Evolutionary conservation across 768 basidiomycete species (phyloP).

Genomic region (Lactifluus piperatus): DNA sequence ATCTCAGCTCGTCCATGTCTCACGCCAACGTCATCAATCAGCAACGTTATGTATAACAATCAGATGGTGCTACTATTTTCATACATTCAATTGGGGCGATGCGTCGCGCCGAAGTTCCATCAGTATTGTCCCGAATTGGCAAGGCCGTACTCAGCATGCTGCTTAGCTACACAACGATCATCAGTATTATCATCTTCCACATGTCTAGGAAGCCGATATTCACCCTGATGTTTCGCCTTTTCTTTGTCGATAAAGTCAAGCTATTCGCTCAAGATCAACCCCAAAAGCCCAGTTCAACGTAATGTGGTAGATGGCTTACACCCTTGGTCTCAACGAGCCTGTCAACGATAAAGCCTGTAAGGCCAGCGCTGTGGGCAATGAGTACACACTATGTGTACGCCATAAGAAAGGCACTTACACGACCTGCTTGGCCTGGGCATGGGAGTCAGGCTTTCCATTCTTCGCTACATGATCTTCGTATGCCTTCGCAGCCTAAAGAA

Average conservation of each 20-base stretch:
- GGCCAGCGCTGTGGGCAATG: conserved; percentile 37
- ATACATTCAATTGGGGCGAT: neutral
- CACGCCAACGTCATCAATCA: no score
- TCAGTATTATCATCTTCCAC: neutral
- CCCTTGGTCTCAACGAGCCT: conserved; percentile 51
- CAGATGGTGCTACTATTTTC: neutral
- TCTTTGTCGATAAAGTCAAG: conserved; percentile 39
- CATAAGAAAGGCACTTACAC: conserved; percentile 26
- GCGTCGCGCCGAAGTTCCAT: neutral
- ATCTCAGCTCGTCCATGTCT: no score
- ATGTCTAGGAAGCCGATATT: neutral
- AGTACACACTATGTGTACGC: neutral
- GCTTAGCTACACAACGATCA: neutral
- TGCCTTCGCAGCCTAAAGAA: conserved; percentile 46
- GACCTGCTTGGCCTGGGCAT: conserved; percentile 51
- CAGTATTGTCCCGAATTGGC: neutral
- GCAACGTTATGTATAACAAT: neutral
- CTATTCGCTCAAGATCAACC: conserved; percentile 16
- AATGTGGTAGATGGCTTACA: conserved; percentile 23
- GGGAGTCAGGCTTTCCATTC: conserved; percentile 42
- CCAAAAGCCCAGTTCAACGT: neutral
- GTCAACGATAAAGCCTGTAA: conserved; percentile 46
- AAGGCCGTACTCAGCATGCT: neutral
- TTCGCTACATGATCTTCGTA: conserved; percentile 44
- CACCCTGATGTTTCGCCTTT: conserved; percentile 35